Evolutionary conservation across 169 alveolate species (phyloP), one percentile per base, ranked within the genome.

Genomic region (Eimeria zaria): DNA sequence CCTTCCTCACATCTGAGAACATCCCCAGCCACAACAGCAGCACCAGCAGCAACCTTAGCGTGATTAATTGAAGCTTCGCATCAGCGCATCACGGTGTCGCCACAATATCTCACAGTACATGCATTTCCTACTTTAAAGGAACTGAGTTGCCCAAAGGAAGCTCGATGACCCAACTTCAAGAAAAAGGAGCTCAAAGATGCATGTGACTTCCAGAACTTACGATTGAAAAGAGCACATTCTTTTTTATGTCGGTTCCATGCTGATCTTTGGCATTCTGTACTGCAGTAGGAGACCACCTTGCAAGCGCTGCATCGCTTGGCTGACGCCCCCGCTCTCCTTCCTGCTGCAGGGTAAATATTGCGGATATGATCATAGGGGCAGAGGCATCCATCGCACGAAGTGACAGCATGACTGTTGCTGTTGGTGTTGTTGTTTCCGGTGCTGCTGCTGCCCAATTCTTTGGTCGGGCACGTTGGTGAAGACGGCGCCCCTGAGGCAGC

Each of bases 241-340:
- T 20, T 36, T 33, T 55, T 83, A 67, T 83, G 91, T 9, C 69
- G 91, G 74, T 27, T 39, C 91, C 91, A 83, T 18, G 91, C 91
- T 36, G 74, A 51, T 39, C 74, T 12, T 53, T 83, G 91, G 91
- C 91, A 83, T 20, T 83, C 91, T 22, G 73, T 48, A 55, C 91
- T 83, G 91, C 91, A 83, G 91, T 83, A 83, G 33, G 58, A 27
- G 91, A 83, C 91, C 24, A 58, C 91, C 73, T 83, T 83, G 55
- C 91, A 83, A 16, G 91, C 91, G 91, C 91, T 55, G 53, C 91
- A 83, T 3, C 91, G 91, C 71, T 83, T 83, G 33, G 91, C 91
- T 30, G 55, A n/a, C 46, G 74, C 53, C 24, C 73, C 91, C 14
- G 51, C 16, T 36, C 74, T 33, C 46, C 48, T 5, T 53, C 36